phyloP scores from a whole-genome alignment of 164 flowering plant species.

The Aristolochia fimbriata region DNA sequence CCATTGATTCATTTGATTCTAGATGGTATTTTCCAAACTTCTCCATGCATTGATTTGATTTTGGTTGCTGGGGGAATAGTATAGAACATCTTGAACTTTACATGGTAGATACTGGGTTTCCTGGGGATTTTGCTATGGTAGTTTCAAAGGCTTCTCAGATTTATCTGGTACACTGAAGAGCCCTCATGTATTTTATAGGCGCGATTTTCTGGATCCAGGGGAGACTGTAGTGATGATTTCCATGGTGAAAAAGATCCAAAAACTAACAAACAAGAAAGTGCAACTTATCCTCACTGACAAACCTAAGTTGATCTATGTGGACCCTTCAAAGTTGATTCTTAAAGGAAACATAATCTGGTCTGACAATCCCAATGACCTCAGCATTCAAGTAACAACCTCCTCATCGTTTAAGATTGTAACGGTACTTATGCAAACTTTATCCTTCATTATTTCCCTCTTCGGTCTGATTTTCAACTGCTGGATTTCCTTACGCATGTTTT shows the following conservation, averaged over 20 bases:
- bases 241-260: constrained; percentile 82
- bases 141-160: too few species aligned
- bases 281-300: constrained; percentile 97
- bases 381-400: constrained; percentile 64
- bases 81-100: background rate
- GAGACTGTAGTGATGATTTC: constrained; percentile 97
- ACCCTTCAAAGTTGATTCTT: constrained; percentile 67
- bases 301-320: constrained; percentile 84
- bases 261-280: constrained; percentile 88
- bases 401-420: constrained; percentile 84
- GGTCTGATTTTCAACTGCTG: background rate
- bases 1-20: constrained; percentile 97
- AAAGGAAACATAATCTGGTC: constrained; percentile 91
- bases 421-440: constrained; percentile 24
- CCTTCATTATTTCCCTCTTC: background rate
- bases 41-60: background rate
- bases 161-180: too few species aligned
- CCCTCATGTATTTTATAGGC: constrained; percentile 36
- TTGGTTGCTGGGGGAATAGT: background rate
- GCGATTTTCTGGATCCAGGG: constrained; percentile 91
- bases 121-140: too few species aligned
- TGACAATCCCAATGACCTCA: constrained; percentile 72
- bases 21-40: constrained; percentile 49
- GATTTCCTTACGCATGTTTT: background rate
- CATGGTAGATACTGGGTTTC: too few species aligned